Evolutionary conservation across 345 rosid genomes (phyloP), one percentile per base, ranked within the genome.

Genomic region (Litchi chinensis): DNA sequence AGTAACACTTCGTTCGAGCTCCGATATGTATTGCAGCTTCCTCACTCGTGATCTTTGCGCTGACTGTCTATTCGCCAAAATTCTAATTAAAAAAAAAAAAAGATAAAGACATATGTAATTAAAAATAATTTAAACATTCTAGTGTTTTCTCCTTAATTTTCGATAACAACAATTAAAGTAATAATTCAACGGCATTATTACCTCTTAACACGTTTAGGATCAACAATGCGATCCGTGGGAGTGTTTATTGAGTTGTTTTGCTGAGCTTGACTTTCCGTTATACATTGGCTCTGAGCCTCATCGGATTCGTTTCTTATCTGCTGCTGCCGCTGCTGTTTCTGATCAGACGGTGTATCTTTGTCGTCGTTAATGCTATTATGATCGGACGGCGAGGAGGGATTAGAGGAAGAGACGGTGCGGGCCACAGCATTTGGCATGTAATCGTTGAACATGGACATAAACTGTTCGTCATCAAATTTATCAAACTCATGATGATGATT

Each of bases 201-300:
- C 97, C 98, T 95, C 79, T 95, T 95, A 19, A 93, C 98, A 73
- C 98, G 85, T 77, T 93, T 95, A 26, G 97, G 98, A 82, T 95
- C 98, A 9, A 82, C 26, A 74, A 89, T 87, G 70, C 88, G 81
- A 44, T 87, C 91, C 3, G 81, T 44, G 18, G 91, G 83, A 68
- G 80, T 71, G 71, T 52, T 81, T 2, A 78, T 26, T 75, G 85
- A 65, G 44, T 78, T 64, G 70, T 79, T 68, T 5, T 84, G 73
- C 74, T 81, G 44, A 22, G 83, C 79, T 84, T 15, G 46, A 56
- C 76, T 79, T 59, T 79, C 83, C 62, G 70, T 75, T 73, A 86
- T 75, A 87, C 93, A 83, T 65, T 86, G 90, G 85, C 95, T 89
- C 64, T 91, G 88, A 22, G 77, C 95, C 74, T 90, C 96, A 3